Base-by-base conservation (phyloP, 345 rosid species). In the Populus alba region DNA sequence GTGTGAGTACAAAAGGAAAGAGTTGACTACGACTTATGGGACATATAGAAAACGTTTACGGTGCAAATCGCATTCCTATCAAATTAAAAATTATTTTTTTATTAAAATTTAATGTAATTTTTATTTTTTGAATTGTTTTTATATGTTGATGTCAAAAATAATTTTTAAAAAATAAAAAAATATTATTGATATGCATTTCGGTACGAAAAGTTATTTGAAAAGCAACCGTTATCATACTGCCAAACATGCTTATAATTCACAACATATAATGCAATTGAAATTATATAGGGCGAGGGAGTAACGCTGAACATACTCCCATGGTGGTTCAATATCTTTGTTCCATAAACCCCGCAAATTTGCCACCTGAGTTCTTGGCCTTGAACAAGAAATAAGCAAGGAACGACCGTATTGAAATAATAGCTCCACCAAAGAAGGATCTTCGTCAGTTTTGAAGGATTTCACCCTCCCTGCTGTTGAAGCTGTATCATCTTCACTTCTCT, bases 281-380 rank as follows among this genome's bases (percentile, higher is more conserved):
- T 16, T 18, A 47, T 39, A 47, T 67, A 49, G 43, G 43, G 18
- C 62, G 41, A 55, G 62, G 55, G 67, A 73, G 31, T 69, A 25
- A 80, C 31, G 61, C 8, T 18, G 74, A 72, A 85, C 97, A 11
- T 89, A 96, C 98, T 96, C 99, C 98, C 98, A 96, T 59, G 81
- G 84, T 23, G 98, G 99, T 51, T 81, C 86, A 75, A 89, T 73
- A 87, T 91, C 94, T 71, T 84, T 86, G 87, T 91, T 96, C 99
- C 99, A 96, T 81, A 96, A 89, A 53, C 99, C 99, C 76, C 94
- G 97, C 80, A 94, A 86, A 85, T 94, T 96, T 73, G 98, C 92
- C 71, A 92, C 97, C 78, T 89, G 99, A 68, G 97, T 91, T 87
- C 99, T 95, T 2, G 97, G 97, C 74, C 93, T 82, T 62, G 99